Percentiles rank a stretch among this genome's conserved stretches.
These are phyloP conservation scores for Gastrolobium bilobum DNA, from an alignment of 306 rosid genomes.

Conservation along the genomic window DNA sequence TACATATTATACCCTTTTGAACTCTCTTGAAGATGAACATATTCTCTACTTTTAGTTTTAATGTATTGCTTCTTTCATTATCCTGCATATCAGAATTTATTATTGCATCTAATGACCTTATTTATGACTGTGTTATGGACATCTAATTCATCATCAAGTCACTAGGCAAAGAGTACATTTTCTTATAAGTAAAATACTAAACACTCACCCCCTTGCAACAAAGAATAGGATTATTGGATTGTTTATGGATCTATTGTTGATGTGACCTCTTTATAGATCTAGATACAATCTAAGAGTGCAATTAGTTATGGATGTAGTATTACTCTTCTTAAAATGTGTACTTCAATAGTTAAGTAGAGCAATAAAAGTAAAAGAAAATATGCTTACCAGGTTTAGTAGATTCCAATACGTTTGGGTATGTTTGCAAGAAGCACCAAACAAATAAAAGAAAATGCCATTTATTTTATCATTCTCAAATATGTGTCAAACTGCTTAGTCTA, in stretches of 20 bases:
- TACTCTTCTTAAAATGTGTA: background rate
- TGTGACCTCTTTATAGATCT: background rate
- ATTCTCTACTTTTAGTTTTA: constrained; percentile 44
- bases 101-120: background rate
- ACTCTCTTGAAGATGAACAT: constrained; percentile 55
- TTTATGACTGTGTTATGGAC: background rate
- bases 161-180: background rate
- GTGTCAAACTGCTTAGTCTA: background rate
- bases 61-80: constrained; percentile 47
- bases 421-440: background rate
- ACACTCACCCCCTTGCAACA: background rate
- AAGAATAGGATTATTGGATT: background rate
- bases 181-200: background rate
- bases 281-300: background rate
- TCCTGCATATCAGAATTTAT: constrained; percentile 12
- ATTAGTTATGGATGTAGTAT: background rate
- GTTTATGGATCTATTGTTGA: background rate
- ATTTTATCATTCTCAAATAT: background rate
- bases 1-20: constrained; percentile 49
- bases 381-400: background rate
- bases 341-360: background rate
- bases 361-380: background rate
- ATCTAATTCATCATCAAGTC: constrained; percentile 29
- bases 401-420: background rate
- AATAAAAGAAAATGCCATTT: background rate